Evolutionary conservation across 2,329 filamentous ascomycete genomes (phyloP).

Genomic region (Nannizzia gypsea): DNA sequence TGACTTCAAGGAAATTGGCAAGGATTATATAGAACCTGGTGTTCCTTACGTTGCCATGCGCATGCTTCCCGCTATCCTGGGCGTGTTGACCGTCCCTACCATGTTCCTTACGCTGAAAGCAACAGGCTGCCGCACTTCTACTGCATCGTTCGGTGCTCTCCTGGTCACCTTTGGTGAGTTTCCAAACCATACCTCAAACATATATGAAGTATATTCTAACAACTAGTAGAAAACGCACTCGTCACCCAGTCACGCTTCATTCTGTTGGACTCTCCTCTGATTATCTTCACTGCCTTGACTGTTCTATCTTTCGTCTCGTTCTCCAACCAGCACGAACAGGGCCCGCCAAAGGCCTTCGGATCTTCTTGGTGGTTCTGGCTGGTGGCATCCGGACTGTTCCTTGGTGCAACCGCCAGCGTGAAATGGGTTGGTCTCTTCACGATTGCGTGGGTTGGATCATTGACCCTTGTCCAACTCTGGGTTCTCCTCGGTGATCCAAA

Average conservation of each 20-base stretch:
- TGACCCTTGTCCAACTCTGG: conserved; percentile 91
- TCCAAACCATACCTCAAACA: neutral
- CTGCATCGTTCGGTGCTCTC: conserved; percentile 68
- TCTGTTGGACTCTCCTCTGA: conserved; percentile 85
- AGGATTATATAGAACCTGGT: conserved; percentile 88
- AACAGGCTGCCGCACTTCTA: conserved; percentile 74
- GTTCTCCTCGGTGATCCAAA: conserved; percentile 79
- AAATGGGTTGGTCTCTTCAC: conserved; percentile 99
- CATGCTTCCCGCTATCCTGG: conserved; percentile 77
- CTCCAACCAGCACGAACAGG: conserved; percentile 91
- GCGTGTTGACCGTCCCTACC: conserved; percentile 74
- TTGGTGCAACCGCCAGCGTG: conserved; percentile 85
- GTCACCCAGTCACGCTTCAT: conserved; percentile 92
- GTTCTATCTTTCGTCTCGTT: conserved; percentile 84
- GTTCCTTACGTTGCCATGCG: conserved; percentile 98
- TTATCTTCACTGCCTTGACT: conserved; percentile 87
- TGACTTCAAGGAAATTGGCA: conserved; percentile 99
- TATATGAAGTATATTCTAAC: conserved; percentile 11
- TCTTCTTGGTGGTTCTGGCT: conserved; percentile 98
- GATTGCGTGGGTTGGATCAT: conserved; percentile 88
- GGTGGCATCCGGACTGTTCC: conserved; percentile 66
- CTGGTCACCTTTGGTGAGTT: conserved; percentile 76
- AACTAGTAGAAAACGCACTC: conserved; percentile 69
- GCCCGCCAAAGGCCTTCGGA: conserved; percentile 75
- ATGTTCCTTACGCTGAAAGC: conserved; percentile 95